phyloP scores from a whole-genome alignment of 2,329 filamentous ascomycete species.

The Plectosphaerella plurivora region DNA sequence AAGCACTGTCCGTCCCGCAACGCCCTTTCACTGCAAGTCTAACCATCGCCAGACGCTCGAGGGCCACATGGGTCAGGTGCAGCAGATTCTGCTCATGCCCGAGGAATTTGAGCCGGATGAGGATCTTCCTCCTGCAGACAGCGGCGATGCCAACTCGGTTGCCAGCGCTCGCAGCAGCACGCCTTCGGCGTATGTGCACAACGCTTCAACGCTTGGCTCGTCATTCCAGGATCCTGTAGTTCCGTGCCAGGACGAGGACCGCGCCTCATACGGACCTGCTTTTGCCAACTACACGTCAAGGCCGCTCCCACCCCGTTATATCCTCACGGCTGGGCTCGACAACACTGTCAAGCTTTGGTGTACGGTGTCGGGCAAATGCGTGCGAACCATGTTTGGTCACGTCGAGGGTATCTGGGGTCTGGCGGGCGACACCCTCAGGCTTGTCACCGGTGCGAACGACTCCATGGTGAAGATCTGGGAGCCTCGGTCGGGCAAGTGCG shows the following conservation, averaged over 20 bases:
- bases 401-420: constrained; percentile 95
- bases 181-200: constrained; percentile 21
- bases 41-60: constrained; percentile 50
- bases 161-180: constrained; percentile 41
- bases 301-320: constrained; percentile 78
- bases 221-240: constrained; percentile 9
- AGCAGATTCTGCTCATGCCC: constrained; percentile 82
- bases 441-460: constrained; percentile 88
- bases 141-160: constrained; percentile 50
- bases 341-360: constrained; percentile 86
- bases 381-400: constrained; percentile 94
- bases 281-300: constrained; percentile 60
- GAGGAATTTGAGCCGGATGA: constrained; percentile 88
- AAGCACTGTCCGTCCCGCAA: too few species aligned
- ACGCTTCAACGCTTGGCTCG: constrained; percentile 13
- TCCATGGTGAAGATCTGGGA: constrained; percentile 95
- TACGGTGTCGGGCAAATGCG: constrained; percentile 71
- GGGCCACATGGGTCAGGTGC: constrained; percentile 91
- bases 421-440: constrained; percentile 79
- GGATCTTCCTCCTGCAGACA: constrained; percentile 37
- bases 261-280: constrained; percentile 53
- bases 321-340: constrained; percentile 88
- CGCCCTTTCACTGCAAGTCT: constrained; percentile 18
- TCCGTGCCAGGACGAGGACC: constrained; percentile 32
- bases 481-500: constrained; percentile 82